phyloP scores from a whole-genome alignment of 108 stramenopile species.

The Schizochytrium sp. region DNA sequence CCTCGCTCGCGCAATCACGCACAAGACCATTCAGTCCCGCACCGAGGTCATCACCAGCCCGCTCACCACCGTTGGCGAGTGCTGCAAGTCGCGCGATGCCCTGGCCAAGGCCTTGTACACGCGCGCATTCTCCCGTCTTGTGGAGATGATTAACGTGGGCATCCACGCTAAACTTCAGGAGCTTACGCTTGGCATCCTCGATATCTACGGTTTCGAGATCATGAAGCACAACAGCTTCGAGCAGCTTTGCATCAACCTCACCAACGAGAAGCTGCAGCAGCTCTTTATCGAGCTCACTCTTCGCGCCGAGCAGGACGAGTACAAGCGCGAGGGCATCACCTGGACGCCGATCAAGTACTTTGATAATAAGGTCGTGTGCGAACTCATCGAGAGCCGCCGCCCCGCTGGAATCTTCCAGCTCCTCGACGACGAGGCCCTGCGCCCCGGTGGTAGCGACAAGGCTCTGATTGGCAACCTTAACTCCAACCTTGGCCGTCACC shows the following conservation, averaged over 20 bases:
- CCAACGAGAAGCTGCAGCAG: slow-evolving; percentile 57
- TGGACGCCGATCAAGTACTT: slow-evolving; percentile 44
- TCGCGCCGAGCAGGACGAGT: slow-evolving; percentile 52
- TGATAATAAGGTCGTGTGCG: slow-evolving; percentile 47
- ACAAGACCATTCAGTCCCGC: slow-evolving; percentile 13
- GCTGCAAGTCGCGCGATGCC: slow-evolving; percentile 17
- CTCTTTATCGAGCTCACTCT: slow-evolving; percentile 50
- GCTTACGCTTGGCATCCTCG: slow-evolving; percentile 32
- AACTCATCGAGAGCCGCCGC: slow-evolving; percentile 44
- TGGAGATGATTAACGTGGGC: slow-evolving; percentile 27
- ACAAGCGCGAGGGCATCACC: slow-evolving; percentile 43
- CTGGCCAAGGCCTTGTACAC: slow-evolving; percentile 37
- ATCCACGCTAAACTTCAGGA: background rate
- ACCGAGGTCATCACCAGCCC: slow-evolving; percentile 4
- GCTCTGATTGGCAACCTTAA: slow-evolving; percentile 1
- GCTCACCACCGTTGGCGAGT: slow-evolving; percentile 17
- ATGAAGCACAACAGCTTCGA: slow-evolving; percentile 35
- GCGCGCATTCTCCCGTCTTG: slow-evolving; percentile 24
- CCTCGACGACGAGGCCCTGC: slow-evolving; percentile 34
- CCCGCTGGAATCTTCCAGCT: slow-evolving; percentile 35
- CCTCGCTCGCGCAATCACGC: slow-evolving; percentile 25
- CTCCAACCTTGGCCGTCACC: background rate
- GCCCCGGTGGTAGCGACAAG: slow-evolving; percentile 3
- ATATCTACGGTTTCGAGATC: slow-evolving; percentile 46
- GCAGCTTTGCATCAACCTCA: slow-evolving; percentile 48